Percentiles rank a stretch among this genome's conserved stretches.
These are phyloP conservation scores for Plenodomus biglobosus DNA, from an alignment of 2,329 filamentous ascomycete species.

Conservation along the genomic window DNA sequence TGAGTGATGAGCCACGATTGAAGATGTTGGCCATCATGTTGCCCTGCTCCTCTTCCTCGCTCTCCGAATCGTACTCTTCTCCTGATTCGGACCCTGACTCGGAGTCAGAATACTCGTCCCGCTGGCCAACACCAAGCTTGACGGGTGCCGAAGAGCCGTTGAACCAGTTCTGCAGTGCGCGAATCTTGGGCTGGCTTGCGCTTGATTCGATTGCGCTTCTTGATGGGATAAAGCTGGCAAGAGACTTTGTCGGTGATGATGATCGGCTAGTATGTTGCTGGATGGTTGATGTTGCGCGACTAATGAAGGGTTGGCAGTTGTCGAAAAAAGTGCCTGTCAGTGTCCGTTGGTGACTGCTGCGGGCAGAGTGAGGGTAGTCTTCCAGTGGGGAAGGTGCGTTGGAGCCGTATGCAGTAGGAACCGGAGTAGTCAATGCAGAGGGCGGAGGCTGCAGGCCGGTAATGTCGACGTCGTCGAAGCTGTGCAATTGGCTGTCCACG, in stretches of 20 bases:
- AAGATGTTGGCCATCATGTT: constrained; percentile 41
- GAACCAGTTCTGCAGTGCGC: constrained; percentile 54
- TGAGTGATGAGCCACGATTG: constrained; percentile 34
- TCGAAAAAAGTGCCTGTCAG: constrained; percentile 43
- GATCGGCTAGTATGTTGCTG: constrained; percentile 45
- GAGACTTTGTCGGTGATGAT: constrained; percentile 43
- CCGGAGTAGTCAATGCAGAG: constrained; percentile 34
- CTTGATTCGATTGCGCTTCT: constrained; percentile 33
- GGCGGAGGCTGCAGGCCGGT: constrained; percentile 34
- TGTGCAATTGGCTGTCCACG: constrained; percentile 17
- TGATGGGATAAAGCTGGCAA: constrained; percentile 45
- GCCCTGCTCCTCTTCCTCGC: constrained; percentile 24
- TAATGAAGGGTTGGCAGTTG: constrained; percentile 41
- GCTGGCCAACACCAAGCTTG: constrained; percentile 45
- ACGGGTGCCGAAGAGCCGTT: constrained; percentile 55
- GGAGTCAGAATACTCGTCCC: constrained; percentile 33
- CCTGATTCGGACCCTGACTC: constrained; percentile 31
- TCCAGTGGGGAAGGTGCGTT: constrained; percentile 35
- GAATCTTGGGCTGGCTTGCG: constrained; percentile 37
- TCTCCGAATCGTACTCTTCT: constrained; percentile 22
- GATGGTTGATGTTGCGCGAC: constrained; percentile 39
- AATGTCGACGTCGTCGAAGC: constrained; percentile 41
- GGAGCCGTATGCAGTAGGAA: constrained; percentile 39
- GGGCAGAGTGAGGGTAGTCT: constrained; percentile 23
- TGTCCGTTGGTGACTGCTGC: constrained; percentile 35